These are phyloP conservation scores for Blastobotrys capitulatus DNA, from an alignment of 1,139 yeast species.

Conservation along the genomic window DNA sequence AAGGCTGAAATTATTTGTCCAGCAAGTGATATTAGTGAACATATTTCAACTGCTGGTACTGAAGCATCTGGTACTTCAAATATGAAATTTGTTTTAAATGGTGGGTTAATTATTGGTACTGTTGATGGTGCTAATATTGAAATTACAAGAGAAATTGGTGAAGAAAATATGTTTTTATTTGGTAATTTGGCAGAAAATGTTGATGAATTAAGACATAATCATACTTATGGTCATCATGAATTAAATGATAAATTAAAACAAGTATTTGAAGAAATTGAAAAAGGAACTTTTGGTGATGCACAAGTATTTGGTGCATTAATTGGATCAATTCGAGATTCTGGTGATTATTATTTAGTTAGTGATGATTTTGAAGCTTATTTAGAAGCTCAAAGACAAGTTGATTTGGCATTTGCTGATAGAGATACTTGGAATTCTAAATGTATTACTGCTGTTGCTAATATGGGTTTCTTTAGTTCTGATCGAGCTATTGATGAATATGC, in stretches of 20 bases:
- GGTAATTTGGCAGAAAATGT: conserved; percentile 89
- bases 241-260: conserved; percentile 48
- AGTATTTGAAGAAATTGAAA: conserved; percentile 65
- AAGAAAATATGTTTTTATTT: conserved; percentile 84
- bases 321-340: conserved; percentile 56
- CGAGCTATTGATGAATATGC: conserved; percentile 92
- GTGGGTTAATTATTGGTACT: conserved; percentile 91
- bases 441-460: conserved; percentile 77
- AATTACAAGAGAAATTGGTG: conserved; percentile 89
- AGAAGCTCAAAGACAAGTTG: conserved; percentile 73
- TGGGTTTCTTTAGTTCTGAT: conserved; percentile 91
- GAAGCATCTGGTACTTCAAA: conserved; percentile 96
- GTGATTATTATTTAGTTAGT: conserved; percentile 80
- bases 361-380: conserved; percentile 87
- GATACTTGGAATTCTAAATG: conserved; percentile 72
- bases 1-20: conserved; percentile 90
- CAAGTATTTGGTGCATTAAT: conserved; percentile 63
- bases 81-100: conserved; percentile 92
- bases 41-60: conserved; percentile 97
- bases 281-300: conserved; percentile 67
- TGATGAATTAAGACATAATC: conserved; percentile 75
- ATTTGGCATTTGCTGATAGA: conserved; percentile 61
- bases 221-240: conserved; percentile 44
- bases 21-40: conserved; percentile 87
- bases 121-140: conserved; percentile 98